phyloP scores from a whole-genome alignment of 2,329 filamentous ascomycete species.

The Exophiala alcalophila region DNA sequence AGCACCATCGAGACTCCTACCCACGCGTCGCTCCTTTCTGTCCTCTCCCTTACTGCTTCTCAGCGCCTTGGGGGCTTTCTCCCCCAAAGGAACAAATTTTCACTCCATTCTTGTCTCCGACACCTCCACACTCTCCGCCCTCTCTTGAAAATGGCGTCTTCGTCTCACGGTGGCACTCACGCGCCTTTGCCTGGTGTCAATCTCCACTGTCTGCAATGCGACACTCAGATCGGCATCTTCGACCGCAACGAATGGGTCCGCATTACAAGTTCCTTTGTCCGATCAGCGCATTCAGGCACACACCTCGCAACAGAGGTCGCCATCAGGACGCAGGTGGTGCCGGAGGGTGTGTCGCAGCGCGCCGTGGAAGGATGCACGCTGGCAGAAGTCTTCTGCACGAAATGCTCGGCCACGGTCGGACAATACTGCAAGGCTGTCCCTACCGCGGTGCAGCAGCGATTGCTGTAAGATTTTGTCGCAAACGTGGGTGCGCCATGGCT shows the following conservation, averaged over 20 bases:
- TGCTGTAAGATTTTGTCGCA: slow-evolving; percentile 19
- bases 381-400: slow-evolving; percentile 28
- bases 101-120: too few relatives aligned
- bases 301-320: slow-evolving; percentile 25
- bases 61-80: too few relatives aligned
- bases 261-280: slow-evolving; percentile 28
- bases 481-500: not conserved
- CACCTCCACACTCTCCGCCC: too few relatives aligned
- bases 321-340: slow-evolving; percentile 24
- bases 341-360: slow-evolving; percentile 21
- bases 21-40: too few relatives aligned
- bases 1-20: too few relatives aligned
- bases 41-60: too few relatives aligned
- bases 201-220: slow-evolving; percentile 27
- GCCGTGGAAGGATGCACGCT: slow-evolving; percentile 27
- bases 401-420: slow-evolving; percentile 25
- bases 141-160: slow-evolving; percentile 9
- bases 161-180: slow-evolving; percentile 12
- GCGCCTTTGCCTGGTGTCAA: slow-evolving; percentile 13
- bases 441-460: slow-evolving; percentile 14
- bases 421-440: slow-evolving; percentile 28
- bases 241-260: slow-evolving; percentile 30
- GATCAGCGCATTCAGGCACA: slow-evolving; percentile 20
- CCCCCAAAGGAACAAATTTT: too few relatives aligned
- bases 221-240: slow-evolving; percentile 29